These are phyloP conservation scores for Penicillium macrosclerotiorum DNA, from an alignment of 495 filamentous ascomycete species.

Conservation along the genomic window DNA sequence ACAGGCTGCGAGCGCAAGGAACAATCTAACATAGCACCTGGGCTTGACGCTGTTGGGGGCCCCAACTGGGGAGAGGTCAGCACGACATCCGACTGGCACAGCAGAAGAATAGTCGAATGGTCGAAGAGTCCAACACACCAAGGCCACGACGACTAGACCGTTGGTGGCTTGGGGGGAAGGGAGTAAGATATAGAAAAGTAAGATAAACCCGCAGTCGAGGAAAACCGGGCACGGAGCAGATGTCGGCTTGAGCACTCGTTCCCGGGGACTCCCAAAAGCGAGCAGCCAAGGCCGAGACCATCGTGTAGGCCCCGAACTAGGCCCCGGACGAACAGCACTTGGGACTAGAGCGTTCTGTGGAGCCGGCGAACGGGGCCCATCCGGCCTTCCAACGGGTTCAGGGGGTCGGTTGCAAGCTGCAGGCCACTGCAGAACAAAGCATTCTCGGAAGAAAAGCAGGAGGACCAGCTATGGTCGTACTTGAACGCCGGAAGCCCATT, in stretches of 20 bases:
- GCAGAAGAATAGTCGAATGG: not conserved
- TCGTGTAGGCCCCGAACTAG: slow-evolving; percentile 6
- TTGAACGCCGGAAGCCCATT: too few relatives aligned
- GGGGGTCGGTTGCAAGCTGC: slow-evolving; percentile 12
- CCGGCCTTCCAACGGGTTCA: not conserved
- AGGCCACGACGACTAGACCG: not conserved
- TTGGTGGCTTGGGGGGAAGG: not conserved
- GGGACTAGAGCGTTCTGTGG: slow-evolving; percentile 32
- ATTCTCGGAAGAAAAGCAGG: too few relatives aligned
- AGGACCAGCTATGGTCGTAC: too few relatives aligned
- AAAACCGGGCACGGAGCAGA: slow-evolving; percentile 1
- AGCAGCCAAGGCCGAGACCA: slow-evolving; percentile 18
- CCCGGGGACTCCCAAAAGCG: not conserved
- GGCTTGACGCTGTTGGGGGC: not conserved
- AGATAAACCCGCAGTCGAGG: too few relatives aligned
- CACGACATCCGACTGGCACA: too few relatives aligned
- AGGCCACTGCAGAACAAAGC: slow-evolving; percentile 6
- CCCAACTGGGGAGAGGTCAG: slow-evolving; percentile 1
- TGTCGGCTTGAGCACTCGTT: not conserved
- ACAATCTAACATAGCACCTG: slow-evolving; percentile 10
- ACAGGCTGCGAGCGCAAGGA: slow-evolving; percentile 1
- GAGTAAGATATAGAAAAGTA: not conserved
- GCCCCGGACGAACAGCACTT: slow-evolving; percentile 11
- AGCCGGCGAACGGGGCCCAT: slow-evolving; percentile 1
- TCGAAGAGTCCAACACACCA: not conserved